A percentile compares a stretch with the other conserved stretches of the same genome.
Conservation (phyloP, 2,329 filamentous ascomycete species). For the Raffaelea arxii region DNA sequence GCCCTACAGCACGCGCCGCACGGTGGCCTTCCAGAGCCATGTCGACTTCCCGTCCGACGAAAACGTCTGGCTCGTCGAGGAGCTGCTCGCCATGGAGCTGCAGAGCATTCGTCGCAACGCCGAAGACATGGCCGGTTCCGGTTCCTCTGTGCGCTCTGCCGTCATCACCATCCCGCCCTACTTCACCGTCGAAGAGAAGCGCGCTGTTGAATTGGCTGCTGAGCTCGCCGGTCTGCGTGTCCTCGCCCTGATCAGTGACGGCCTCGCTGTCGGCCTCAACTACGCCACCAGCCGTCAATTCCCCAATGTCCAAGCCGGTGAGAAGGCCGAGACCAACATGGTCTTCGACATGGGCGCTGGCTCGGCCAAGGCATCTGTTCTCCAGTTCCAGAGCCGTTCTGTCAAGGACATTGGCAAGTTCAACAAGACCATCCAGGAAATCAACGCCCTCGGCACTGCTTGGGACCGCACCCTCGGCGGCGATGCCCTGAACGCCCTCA, state of each 20-base stretch:
- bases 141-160: slow-evolving; percentile 62
- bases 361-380: slow-evolving; percentile 78
- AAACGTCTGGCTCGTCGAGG: slow-evolving; percentile 72
- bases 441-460: slow-evolving; percentile 75
- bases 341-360: slow-evolving; percentile 98
- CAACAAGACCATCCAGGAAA: slow-evolving; percentile 95
- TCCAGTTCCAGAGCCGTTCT: slow-evolving; percentile 79
- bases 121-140: slow-evolving; percentile 69
- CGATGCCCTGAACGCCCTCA: slow-evolving; percentile 77
- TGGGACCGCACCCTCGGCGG: slow-evolving; percentile 90
- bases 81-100: slow-evolving; percentile 91
- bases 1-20: slow-evolving; percentile 49
- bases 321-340: slow-evolving; percentile 82
- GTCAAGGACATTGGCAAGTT: slow-evolving; percentile 88
- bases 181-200: slow-evolving; percentile 83
- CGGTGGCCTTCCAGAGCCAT: slow-evolving; percentile 73
- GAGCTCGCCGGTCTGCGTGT: slow-evolving; percentile 82
- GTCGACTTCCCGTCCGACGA: slow-evolving; percentile 49
- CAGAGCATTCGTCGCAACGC: slow-evolving; percentile 87
- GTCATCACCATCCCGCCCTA: slow-evolving; percentile 88
- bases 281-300: slow-evolving; percentile 90
- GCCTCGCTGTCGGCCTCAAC: slow-evolving; percentile 84
- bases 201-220: slow-evolving; percentile 74
- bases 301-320: slow-evolving; percentile 70
- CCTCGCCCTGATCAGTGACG: slow-evolving; percentile 77